phyloP scores from a whole-genome alignment of 2,329 filamentous ascomycete species.

The Arthrinium puccinioides region DNA sequence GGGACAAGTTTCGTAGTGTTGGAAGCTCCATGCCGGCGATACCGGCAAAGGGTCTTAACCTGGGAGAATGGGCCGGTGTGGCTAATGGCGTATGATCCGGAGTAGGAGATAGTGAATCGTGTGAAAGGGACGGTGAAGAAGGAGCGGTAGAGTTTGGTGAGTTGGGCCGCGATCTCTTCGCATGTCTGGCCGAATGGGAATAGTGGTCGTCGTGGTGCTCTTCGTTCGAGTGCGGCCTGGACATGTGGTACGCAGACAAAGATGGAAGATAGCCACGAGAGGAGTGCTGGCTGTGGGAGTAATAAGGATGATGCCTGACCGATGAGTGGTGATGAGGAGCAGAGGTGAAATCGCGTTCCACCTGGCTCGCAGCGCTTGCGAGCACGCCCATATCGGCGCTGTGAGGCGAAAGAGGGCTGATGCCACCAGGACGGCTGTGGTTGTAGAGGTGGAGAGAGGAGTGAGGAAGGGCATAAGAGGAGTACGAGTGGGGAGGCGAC shows the following conservation, averaged over 20 bases:
- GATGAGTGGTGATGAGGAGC: conserved; percentile 34
- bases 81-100: conserved; percentile 98
- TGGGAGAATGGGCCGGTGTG: conserved; percentile 90
- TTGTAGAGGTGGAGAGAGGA: conserved; percentile 41
- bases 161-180: conserved; percentile 84
- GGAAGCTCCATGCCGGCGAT: conserved; percentile 62
- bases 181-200: conserved; percentile 56
- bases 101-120: conserved; percentile 90
- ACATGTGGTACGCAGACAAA: conserved; percentile 89
- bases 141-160: conserved; percentile 94
- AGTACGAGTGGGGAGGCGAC: conserved; percentile 88
- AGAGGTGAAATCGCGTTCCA: conserved; percentile 49
- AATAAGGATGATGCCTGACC: conserved; percentile 45
- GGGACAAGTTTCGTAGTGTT: conserved; percentile 62
- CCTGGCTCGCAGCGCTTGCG: conserved; percentile 53
- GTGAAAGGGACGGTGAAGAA: conserved; percentile 91
- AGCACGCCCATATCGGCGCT: conserved; percentile 51
- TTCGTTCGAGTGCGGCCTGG: conserved; percentile 75
- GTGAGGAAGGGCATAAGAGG: conserved; percentile 51
- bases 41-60: conserved; percentile 71
- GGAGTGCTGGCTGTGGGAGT: conserved; percentile 37
- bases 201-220: conserved; percentile 74
- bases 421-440: conserved; percentile 31
- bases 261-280: conserved; percentile 62
- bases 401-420: conserved; percentile 28